These are phyloP conservation scores for Carnegiea gigantea DNA, from an alignment of 179 eudicot genomes.

Conservation along the genomic window DNA sequence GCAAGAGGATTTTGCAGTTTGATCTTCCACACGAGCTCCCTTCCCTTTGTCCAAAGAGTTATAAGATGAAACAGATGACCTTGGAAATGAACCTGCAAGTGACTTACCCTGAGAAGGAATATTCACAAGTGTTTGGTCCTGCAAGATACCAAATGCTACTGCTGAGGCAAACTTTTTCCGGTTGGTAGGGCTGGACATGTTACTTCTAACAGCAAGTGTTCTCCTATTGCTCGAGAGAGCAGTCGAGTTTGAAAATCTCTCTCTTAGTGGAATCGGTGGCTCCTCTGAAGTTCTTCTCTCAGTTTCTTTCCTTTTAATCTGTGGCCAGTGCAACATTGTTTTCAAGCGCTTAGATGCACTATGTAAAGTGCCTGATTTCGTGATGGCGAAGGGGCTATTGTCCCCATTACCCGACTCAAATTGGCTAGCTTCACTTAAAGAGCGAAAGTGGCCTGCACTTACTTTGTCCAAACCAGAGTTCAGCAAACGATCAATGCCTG, in stretches of 20 bases:
- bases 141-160: slow-evolving; percentile 51
- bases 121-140: slow-evolving; percentile 41
- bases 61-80: slow-evolving; percentile 51
- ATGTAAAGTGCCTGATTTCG: slow-evolving; percentile 40
- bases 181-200: slow-evolving; percentile 70
- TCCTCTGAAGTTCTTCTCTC: slow-evolving; percentile 37
- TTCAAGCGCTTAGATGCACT: slow-evolving; percentile 35
- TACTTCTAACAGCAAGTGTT: slow-evolving; percentile 71
- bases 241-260: slow-evolving; percentile 55
- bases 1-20: slow-evolving; percentile 43
- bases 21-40: slow-evolving; percentile 37
- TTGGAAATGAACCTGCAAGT: slow-evolving; percentile 57
- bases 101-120: slow-evolving; percentile 34
- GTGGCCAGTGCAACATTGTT: slow-evolving; percentile 68
- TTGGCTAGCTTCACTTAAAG: slow-evolving; percentile 41
- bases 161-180: slow-evolving; percentile 77
- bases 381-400: slow-evolving; percentile 23
- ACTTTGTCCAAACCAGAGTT: slow-evolving; percentile 24
- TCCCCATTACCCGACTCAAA: slow-evolving; percentile 32
- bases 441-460: slow-evolving; percentile 29
- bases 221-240: slow-evolving; percentile 63
- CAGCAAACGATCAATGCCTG: slow-evolving; percentile 48
- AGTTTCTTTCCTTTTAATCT: slow-evolving; percentile 33
- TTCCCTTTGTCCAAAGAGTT: slow-evolving; percentile 55
- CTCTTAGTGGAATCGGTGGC: slow-evolving; percentile 60